Evolutionary conservation across 163 green algal species (phyloP), one percentile per base, ranked within the genome.

Genomic region (Scenedesmus sp.): DNA sequence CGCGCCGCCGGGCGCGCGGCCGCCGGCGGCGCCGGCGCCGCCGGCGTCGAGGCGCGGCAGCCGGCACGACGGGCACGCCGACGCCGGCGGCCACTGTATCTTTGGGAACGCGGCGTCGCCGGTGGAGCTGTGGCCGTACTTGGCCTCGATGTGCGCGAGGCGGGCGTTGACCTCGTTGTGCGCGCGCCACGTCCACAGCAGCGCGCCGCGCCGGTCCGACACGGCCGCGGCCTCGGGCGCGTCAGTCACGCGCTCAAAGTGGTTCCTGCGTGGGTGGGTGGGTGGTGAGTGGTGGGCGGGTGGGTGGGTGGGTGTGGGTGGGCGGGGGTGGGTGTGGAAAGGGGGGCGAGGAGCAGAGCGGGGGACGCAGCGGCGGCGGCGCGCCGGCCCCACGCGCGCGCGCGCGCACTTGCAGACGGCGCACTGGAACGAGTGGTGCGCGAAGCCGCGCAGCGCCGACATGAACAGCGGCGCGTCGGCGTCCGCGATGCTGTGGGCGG

Each of bases 181-280:
- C 2, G 84, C 83, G 14, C 72, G 70, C 92, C 92, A 96, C 36
- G 90, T 36, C 92, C 92, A 96, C n/a, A 95, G 65, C 17, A 89
- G 79, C 3, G 86, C 90, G n/a, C 91, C 85, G 2, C 69, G 73
- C 50, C 78, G 69, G 36, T 28, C 82, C 6, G 36, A 45, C n/a
- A 96, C 87, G 11, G 29, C 36, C n/a, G 33, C 45, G 0, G 89
- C 89, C 33, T 81, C 81, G 22, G 77, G 26, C 22, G 63, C 67
- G 14, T 60, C 56, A 2, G 81, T 77, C 66, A 90, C 78, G 15
- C 60, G 31, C 53, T 90, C 56, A 80, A 94, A 96, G 73, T 96
- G 89, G n/a, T 65, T 50, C n/a, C 87, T 80, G 70, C 88, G 94
- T n/a, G n/a, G n/a, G n/a, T n/a, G n/a, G n/a, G n/a, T n/a, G n/a